Evolutionary conservation across 75 land plant species (phyloP).

Genomic region (Ceratopteris richardii): DNA sequence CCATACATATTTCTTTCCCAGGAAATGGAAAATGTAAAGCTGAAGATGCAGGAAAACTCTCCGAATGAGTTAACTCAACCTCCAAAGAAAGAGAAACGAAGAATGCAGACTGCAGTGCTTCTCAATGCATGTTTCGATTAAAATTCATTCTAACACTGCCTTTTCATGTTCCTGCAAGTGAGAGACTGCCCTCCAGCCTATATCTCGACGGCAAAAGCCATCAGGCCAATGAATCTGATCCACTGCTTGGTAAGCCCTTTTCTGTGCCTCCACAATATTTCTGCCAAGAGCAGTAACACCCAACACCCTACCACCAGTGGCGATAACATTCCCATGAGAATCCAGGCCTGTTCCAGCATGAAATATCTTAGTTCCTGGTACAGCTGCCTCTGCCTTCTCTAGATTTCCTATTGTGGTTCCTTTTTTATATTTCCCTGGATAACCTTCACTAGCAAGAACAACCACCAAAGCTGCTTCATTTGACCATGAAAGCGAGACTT

Average conservation of each 20-base stretch:
- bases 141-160: too few relatives aligned
- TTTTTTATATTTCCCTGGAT: conserved; percentile 77
- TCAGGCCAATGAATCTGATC: conserved; percentile 80
- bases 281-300: conserved; percentile 86
- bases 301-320: conserved; percentile 83
- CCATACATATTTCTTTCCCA: too few relatives aligned
- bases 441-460: conserved; percentile 85
- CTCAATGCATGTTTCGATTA: too few relatives aligned
- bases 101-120: too few relatives aligned
- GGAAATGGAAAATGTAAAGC: too few relatives aligned
- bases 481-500: conserved; percentile 59
- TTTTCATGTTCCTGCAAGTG: conserved; percentile 3
- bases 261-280: conserved; percentile 69
- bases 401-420: conserved; percentile 66
- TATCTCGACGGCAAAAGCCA: conserved; percentile 86
- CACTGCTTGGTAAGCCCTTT: conserved; percentile 67
- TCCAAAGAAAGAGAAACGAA: too few relatives aligned
- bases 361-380: conserved; percentile 70
- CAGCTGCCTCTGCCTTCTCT: conserved; percentile 68
- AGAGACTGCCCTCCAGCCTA: conserved; percentile 88
- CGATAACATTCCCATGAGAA: conserved; percentile 59
- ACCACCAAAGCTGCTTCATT: conserved; percentile 83
- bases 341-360: conserved; percentile 86
- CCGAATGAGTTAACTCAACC: too few relatives aligned
- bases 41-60: too few relatives aligned